Evolutionary conservation across 202 grass and related monocot genomes (phyloP).

Genomic region (Musa balbisiana): DNA sequence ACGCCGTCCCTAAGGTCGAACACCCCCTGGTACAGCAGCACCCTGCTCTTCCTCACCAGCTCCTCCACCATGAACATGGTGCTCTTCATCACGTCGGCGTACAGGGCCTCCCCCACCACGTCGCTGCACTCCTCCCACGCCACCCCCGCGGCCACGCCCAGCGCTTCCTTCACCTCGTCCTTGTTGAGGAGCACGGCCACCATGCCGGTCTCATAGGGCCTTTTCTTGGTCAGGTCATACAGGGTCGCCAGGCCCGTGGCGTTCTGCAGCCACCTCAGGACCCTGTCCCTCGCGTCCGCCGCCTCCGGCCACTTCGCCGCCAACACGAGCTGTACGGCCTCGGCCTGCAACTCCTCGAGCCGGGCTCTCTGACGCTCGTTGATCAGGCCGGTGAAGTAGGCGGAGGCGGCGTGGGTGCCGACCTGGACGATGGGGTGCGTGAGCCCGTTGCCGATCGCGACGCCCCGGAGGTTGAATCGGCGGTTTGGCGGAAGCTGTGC

Average conservation of each 20-base stretch:
- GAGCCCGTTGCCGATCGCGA: conserved; percentile 56
- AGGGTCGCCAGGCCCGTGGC: conserved; percentile 47
- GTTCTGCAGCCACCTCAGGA: conserved; percentile 41
- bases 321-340: conserved; percentile 20
- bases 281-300: conserved; percentile 18
- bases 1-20: conserved; percentile 36
- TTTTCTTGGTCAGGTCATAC: conserved; percentile 27
- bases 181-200: conserved; percentile 34
- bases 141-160: conserved; percentile 25
- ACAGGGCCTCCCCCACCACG: conserved; percentile 25
- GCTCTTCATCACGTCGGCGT: conserved; percentile 60
- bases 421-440: conserved; percentile 39
- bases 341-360: conserved; percentile 38
- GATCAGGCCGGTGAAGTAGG: conserved; percentile 45
- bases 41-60: conserved; percentile 30
- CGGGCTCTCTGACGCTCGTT: conserved; percentile 28
- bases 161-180: conserved; percentile 31
- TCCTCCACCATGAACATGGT: conserved; percentile 39
- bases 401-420: conserved; percentile 35
- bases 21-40: conserved; percentile 60
- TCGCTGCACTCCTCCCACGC: conserved; percentile 33
- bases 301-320: conserved; percentile 42
- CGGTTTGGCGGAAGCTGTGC: not conserved
- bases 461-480: conserved; percentile 33
- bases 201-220: conserved; percentile 3